Evolutionary conservation across 805 yeast species (phyloP).

Genomic region (Kuraishia hungarica): DNA sequence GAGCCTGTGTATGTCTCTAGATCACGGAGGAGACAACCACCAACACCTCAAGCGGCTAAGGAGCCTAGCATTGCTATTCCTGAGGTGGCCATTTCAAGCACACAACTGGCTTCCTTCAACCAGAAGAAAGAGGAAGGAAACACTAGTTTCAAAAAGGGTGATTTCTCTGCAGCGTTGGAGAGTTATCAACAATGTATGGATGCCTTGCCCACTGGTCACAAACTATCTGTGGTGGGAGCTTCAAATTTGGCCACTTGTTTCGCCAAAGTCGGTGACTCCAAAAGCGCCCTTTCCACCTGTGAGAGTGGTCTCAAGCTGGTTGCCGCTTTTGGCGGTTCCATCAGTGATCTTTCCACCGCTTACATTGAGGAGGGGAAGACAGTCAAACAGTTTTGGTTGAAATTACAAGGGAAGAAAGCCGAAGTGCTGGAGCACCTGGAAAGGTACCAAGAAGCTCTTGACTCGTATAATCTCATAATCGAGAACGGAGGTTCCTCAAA

Average conservation of each 20-base stretch:
- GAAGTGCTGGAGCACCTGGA: constrained; percentile 82
- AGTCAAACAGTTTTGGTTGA: constrained; percentile 65
- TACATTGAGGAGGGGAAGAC: constrained; percentile 40
- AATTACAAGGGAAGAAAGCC: constrained; percentile 62
- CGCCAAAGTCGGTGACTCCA: constrained; percentile 64
- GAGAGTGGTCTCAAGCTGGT: constrained; percentile 37
- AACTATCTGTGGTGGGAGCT: constrained; percentile 53
- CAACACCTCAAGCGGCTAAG: constrained; percentile 1
- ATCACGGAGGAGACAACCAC: constrained; percentile 15
- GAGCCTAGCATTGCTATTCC: constrained; percentile 7
- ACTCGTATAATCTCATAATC: constrained; percentile 51
- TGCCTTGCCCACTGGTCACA: constrained; percentile 55
- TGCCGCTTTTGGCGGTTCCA: constrained; percentile 19
- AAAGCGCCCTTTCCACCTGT: constrained; percentile 36
- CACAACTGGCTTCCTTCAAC: constrained; percentile 26
- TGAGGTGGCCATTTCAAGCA: constrained; percentile 11
- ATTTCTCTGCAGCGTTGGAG: constrained; percentile 58
- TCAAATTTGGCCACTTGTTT: constrained; percentile 71
- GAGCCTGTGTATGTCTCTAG: constrained; percentile 17
- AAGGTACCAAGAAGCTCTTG: constrained; percentile 53
- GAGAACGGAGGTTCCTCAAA: constrained; percentile 60
- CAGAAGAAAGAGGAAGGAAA: constrained; percentile 49
- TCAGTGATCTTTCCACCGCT: constrained; percentile 20
- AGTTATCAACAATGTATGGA: constrained; percentile 42
- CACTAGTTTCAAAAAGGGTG: constrained; percentile 69